Percentiles rank a stretch among this genome's conserved stretches.
phyloP scores from a whole-genome alignment of 2,329 filamentous ascomycete genomes.

The Clonostachys byssicola region DNA sequence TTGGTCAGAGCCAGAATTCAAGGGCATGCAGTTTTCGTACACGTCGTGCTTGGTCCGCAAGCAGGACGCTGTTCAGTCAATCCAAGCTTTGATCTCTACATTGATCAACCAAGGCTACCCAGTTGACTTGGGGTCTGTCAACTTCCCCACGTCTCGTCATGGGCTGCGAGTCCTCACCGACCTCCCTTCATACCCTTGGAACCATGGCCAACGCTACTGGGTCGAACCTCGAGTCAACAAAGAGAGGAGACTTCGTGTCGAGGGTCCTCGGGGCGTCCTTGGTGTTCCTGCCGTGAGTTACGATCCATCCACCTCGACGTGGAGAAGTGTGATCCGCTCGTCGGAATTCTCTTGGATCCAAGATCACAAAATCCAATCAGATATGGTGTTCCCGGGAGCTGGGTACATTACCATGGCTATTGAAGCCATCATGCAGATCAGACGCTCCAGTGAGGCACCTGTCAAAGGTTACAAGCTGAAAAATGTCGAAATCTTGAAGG shows the following conservation, averaged over 20 bases:
- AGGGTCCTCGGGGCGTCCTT: constrained; percentile 28
- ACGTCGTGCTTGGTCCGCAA: constrained; percentile 5
- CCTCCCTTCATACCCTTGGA: constrained; percentile 15
- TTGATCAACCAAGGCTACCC: not conserved
- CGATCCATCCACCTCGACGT: constrained; percentile 12
- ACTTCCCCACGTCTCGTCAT: constrained; percentile 6
- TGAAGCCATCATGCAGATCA: constrained; percentile 17
- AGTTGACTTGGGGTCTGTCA: not conserved
- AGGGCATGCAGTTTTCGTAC: constrained; percentile 1
- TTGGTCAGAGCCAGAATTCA: not conserved
- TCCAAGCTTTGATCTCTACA: constrained; percentile 1
- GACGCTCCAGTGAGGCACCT: not conserved
- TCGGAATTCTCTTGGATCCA: constrained; percentile 19
- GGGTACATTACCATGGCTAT: constrained; percentile 23
- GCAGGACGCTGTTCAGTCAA: constrained; percentile 1
- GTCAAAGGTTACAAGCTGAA: constrained; percentile 1
- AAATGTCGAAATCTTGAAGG: constrained; percentile 4
- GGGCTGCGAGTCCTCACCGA: constrained; percentile 6
- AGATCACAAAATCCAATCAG: constrained; percentile 18
- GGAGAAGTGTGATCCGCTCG: constrained; percentile 12
- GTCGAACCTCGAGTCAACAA: constrained; percentile 11
- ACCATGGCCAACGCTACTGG: constrained; percentile 15
- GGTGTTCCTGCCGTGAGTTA: not conserved
- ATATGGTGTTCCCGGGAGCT: constrained; percentile 22
- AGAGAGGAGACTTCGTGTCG: constrained; percentile 22